Conservation (phyloP, 495 filamentous ascomycete genomes). For the Talaromyces liani region DNA sequence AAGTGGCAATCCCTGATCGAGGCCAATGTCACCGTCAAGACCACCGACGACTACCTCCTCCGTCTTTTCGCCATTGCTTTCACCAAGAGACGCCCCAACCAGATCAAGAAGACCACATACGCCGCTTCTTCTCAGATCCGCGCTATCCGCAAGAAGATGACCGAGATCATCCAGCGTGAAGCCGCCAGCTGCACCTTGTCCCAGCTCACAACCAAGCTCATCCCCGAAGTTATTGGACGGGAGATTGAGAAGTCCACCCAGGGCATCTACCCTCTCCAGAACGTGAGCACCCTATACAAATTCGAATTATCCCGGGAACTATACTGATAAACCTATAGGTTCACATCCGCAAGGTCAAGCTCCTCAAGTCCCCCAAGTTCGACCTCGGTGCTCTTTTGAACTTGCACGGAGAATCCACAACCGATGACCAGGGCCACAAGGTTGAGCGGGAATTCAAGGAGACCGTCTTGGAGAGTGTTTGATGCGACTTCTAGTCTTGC, state of each 20-base stretch:
- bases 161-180: conserved; percentile 95
- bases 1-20: conserved; percentile 99
- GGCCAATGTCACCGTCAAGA: conserved; percentile 99
- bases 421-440: conserved; percentile 96
- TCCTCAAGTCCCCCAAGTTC: conserved; percentile 96
- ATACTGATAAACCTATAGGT: conserved; percentile 49
- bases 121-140: conserved; percentile 92
- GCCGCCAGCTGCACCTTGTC: conserved; percentile 85
- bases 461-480: conserved; percentile 85
- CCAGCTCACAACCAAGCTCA: conserved; percentile 94
- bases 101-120: conserved; percentile 99
- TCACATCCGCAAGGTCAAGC: conserved; percentile 99
- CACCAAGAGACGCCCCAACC: conserved; percentile 96
- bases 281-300: conserved; percentile 53
- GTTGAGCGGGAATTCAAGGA: conserved; percentile 99
- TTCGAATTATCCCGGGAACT: neutral
- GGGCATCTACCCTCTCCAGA: conserved; percentile 98
- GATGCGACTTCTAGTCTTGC: conserved; percentile 24
- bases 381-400: conserved; percentile 91
- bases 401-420: conserved; percentile 93
- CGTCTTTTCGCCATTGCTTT: conserved; percentile 98
- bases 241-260: conserved; percentile 99
- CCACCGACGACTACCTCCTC: conserved; percentile 97
- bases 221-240: conserved; percentile 97
- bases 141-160: conserved; percentile 98